Evolutionary conservation across 2,329 filamentous ascomycete genomes (phyloP).

Genomic region (Bipolaris bicolor): DNA sequence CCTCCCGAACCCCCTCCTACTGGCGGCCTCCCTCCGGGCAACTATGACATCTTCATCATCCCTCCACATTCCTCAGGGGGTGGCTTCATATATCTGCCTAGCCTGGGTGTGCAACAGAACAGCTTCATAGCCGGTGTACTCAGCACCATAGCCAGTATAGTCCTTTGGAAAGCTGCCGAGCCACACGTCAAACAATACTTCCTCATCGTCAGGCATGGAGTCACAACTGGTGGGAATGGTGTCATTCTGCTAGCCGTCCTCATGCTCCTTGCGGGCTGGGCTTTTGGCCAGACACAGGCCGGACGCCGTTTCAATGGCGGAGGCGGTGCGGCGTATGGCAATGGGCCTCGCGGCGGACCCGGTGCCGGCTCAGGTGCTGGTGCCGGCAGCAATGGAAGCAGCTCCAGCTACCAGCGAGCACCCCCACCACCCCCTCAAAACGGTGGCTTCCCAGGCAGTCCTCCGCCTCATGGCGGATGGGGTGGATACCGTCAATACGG

Average conservation of each 20-base stretch:
- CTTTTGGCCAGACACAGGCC: conserved; percentile 68
- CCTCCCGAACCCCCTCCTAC: conserved; percentile 21
- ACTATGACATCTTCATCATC: conserved; percentile 97
- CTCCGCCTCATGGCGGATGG: conserved; percentile 42
- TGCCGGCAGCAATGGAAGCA: conserved; percentile 27
- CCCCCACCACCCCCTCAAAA: conserved; percentile 38
- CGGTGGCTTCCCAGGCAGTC: conserved; percentile 41
- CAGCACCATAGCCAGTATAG: conserved; percentile 73
- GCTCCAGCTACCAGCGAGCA: conserved; percentile 39
- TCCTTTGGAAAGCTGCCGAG: conserved; percentile 73
- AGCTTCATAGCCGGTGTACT: conserved; percentile 89
- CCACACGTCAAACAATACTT: conserved; percentile 79
- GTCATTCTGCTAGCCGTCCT: conserved; percentile 74
- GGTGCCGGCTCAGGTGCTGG: conserved; percentile 43
- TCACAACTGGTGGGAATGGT: conserved; percentile 66
- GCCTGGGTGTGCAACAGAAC: conserved; percentile 81
- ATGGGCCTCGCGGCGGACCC: conserved; percentile 41
- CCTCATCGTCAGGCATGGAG: conserved; percentile 66
- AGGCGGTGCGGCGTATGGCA: conserved; percentile 31
- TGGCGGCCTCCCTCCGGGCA: conserved; percentile 78
- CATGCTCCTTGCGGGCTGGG: conserved; percentile 80
- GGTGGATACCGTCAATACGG: conserved; percentile 42
- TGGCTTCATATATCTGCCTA: conserved; percentile 94
- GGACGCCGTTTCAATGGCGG: conserved; percentile 51
- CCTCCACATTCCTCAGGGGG: conserved; percentile 87